Percentiles rank a stretch among this genome's conserved stretches.
phyloP scores from a whole-genome alignment of 306 rosid species.

The Dalbergia cultrata region DNA sequence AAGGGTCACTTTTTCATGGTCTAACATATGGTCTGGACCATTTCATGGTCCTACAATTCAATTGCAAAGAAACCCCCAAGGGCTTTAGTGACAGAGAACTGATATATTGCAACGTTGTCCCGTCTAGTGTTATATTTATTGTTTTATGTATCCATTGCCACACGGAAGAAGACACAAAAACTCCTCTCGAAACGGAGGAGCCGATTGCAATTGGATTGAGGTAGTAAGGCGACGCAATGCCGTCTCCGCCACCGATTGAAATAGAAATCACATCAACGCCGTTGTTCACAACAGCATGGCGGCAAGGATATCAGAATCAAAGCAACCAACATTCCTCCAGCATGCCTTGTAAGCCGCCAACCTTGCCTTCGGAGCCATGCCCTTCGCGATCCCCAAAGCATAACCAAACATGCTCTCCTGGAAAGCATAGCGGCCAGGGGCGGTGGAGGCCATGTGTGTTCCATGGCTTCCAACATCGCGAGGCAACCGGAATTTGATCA shows the following conservation, averaged over 20 bases:
- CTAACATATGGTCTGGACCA: too few species aligned
- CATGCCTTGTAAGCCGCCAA: constrained; percentile 87
- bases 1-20: too few species aligned
- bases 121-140: too few species aligned
- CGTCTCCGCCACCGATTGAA: constrained; percentile 89
- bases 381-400: constrained; percentile 83
- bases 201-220: constrained; percentile 93
- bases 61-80: too few species aligned
- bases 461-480: constrained; percentile 98
- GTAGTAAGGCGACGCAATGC: constrained; percentile 72
- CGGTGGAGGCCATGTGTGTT: constrained; percentile 93
- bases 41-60: too few species aligned
- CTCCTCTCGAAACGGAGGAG: constrained; percentile 72
- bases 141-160: too few species aligned
- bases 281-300: constrained; percentile 76
- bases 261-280: constrained; percentile 88
- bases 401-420: constrained; percentile 82
- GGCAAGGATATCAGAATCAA: constrained; percentile 83
- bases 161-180: constrained; percentile 74
- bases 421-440: constrained; percentile 75
- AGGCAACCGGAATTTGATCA: constrained; percentile 80
- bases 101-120: too few species aligned
- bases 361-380: constrained; percentile 90
- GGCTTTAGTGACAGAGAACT: too few species aligned
- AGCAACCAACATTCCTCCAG: constrained; percentile 88